These are phyloP conservation scores for Camelina laxa DNA, from an alignment of 345 rosid species.

Conservation along the genomic window DNA sequence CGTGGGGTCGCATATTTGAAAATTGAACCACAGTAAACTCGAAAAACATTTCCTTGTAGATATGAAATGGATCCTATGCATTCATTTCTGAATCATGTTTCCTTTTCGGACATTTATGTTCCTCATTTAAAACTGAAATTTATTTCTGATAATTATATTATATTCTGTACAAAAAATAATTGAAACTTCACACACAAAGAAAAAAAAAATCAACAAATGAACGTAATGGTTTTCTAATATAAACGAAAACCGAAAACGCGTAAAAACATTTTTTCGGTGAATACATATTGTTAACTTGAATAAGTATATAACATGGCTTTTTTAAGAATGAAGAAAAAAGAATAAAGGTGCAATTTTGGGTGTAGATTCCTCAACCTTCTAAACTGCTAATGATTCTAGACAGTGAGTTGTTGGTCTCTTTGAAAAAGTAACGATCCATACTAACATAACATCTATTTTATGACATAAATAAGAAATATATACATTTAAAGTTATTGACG, in stretches of 20 bases:
- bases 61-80: constrained; percentile 42
- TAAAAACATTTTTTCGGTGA: neutral
- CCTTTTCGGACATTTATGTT: constrained; percentile 11
- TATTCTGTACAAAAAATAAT: too few relatives aligned
- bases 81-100: constrained; percentile 16
- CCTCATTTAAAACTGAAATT: neutral
- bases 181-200: neutral
- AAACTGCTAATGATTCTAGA: constrained; percentile 13
- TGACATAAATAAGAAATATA: neutral
- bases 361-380: constrained; percentile 14
- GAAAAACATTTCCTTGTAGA: constrained; percentile 14
- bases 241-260: neutral
- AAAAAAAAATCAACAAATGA: neutral
- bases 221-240: neutral
- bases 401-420: constrained; percentile 8
- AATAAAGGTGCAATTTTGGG: neutral
- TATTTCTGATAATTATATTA: neutral
- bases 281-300: too few relatives aligned
- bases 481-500: constrained; percentile 26
- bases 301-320: too few relatives aligned
- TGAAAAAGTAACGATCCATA: constrained; percentile 6
- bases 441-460: constrained; percentile 4
- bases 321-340: too few relatives aligned
- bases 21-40: constrained; percentile 26
- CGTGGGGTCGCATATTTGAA: constrained; percentile 36